phyloP scores from a whole-genome alignment of 1,284 basidiomycete genomes.

The Peniophora sp. region DNA sequence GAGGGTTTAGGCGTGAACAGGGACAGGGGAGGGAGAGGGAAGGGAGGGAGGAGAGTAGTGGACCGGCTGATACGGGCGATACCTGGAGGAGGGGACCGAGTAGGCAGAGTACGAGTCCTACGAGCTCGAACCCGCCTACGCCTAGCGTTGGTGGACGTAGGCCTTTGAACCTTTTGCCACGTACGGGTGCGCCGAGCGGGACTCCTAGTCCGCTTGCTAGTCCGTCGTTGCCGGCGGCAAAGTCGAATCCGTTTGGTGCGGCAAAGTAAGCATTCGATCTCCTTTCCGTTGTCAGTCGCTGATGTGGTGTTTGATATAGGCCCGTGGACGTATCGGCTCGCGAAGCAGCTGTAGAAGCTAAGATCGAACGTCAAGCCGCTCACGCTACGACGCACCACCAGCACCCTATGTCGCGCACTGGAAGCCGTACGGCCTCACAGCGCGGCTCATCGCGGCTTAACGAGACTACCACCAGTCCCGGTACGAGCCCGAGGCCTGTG shows the following conservation, averaged over 20 bases:
- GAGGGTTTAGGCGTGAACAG: slow-evolving; percentile 35
- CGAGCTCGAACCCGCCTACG: slow-evolving; percentile 67
- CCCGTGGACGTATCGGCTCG: slow-evolving; percentile 79
- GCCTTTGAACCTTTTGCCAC: slow-evolving; percentile 79
- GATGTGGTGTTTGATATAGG: slow-evolving; percentile 27
- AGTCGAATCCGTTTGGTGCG: slow-evolving; percentile 79
- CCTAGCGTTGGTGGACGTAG: slow-evolving; percentile 64
- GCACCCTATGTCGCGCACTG: slow-evolving; percentile 65
- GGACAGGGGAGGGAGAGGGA: too few relatives aligned
- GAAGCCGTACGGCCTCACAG: slow-evolving; percentile 54
- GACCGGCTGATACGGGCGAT: slow-evolving; percentile 36
- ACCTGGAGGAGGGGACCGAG: slow-evolving; percentile 46
- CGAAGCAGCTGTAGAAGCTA: slow-evolving; percentile 69
- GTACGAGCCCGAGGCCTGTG: slow-evolving; percentile 9
- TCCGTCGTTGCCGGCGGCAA: slow-evolving; percentile 51
- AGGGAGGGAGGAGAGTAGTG: slow-evolving; percentile 21
- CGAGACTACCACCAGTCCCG: slow-evolving; percentile 18
- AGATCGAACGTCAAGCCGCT: slow-evolving; percentile 61
- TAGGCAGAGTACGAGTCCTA: slow-evolving; percentile 39
- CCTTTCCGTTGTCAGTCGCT: slow-evolving; percentile 1
- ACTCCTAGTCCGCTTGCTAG: slow-evolving; percentile 68
- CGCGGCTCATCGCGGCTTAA: slow-evolving; percentile 22
- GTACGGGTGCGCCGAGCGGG: slow-evolving; percentile 54
- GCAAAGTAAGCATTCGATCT: slow-evolving; percentile 50
- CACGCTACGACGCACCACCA: slow-evolving; percentile 38